These are phyloP conservation scores for Zhuliangozyma blackwelliae DNA, from an alignment of 1,139 yeast genomes.

Conservation along the genomic window DNA sequence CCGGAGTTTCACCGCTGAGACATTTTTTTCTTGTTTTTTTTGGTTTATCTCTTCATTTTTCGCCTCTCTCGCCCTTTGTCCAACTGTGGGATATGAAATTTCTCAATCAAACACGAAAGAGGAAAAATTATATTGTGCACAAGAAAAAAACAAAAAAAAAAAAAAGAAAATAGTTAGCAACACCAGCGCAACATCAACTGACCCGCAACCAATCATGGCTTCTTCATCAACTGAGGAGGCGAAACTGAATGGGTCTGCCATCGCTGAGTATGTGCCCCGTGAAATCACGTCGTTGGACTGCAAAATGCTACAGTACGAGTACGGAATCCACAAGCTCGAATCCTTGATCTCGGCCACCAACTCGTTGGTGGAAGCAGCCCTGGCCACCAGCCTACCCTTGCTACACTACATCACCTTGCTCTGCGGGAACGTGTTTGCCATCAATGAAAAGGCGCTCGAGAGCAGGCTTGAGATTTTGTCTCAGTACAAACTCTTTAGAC, in stretches of 20 bases:
- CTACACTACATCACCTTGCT: constrained; percentile 37
- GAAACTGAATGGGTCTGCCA: background rate
- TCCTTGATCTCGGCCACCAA: constrained; percentile 12
- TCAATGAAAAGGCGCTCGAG: constrained; percentile 44
- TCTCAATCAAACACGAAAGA: too few species aligned
- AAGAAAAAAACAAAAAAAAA: too few species aligned
- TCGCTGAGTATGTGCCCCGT: constrained; percentile 2
- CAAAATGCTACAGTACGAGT: constrained; percentile 35
- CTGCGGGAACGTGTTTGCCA: constrained; percentile 44
- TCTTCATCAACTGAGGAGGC: background rate
- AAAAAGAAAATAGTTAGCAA: too few species aligned
- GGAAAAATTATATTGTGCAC: too few species aligned
- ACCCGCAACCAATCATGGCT: too few species aligned
- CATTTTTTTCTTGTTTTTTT: too few species aligned
- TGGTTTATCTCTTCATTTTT: too few species aligned
- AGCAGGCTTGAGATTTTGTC: constrained; percentile 40
- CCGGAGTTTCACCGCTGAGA: too few species aligned
- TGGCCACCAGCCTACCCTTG: constrained; percentile 17
- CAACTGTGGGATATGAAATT: too few species aligned
- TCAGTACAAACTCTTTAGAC: constrained; percentile 36
- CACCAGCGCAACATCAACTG: too few species aligned
- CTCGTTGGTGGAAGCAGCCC: background rate
- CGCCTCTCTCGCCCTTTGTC: too few species aligned
- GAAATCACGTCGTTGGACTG: constrained; percentile 12
- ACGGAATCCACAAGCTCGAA: constrained; percentile 32